phyloP scores from a whole-genome alignment of 176 grass and related monocot genomes.

The Carex myosuroides region DNA sequence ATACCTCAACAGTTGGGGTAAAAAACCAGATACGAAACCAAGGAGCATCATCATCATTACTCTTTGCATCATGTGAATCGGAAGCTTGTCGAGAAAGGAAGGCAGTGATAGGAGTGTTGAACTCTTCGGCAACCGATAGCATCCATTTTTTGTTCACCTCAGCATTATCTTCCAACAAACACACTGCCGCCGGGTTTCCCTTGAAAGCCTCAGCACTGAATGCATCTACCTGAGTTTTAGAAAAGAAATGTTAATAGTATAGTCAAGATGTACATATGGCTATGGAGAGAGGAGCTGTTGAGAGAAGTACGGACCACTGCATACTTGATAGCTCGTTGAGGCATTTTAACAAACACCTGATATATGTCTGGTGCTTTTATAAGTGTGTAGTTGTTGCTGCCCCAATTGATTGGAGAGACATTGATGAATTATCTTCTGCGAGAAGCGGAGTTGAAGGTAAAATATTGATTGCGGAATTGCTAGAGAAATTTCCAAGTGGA shows the following conservation, averaged over 20 bases:
- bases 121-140: constrained; percentile 43
- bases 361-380: not conserved
- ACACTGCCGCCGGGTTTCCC: constrained; percentile 49
- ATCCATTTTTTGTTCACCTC: constrained; percentile 30
- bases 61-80: not conserved
- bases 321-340: constrained; percentile 16
- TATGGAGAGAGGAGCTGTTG: not conserved
- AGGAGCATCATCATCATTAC: not conserved
- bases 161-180: constrained; percentile 23
- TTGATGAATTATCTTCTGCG: not conserved
- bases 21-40: constrained; percentile 38
- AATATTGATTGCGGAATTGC: no score
- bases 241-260: not conserved
- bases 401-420: not conserved
- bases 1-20: constrained; percentile 36
- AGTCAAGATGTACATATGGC: not conserved
- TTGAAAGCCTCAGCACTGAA: constrained; percentile 36
- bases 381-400: not conserved
- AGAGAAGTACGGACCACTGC: not conserved
- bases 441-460: no score
- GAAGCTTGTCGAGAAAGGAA: constrained; percentile 14
- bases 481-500: not conserved
- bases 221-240: constrained; percentile 40
- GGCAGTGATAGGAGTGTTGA: constrained; percentile 30
- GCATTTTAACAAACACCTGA: constrained; percentile 10